Conservation (phyloP, 768 basidiomycete genomes). For the Agrocybe chaxingu region DNA sequence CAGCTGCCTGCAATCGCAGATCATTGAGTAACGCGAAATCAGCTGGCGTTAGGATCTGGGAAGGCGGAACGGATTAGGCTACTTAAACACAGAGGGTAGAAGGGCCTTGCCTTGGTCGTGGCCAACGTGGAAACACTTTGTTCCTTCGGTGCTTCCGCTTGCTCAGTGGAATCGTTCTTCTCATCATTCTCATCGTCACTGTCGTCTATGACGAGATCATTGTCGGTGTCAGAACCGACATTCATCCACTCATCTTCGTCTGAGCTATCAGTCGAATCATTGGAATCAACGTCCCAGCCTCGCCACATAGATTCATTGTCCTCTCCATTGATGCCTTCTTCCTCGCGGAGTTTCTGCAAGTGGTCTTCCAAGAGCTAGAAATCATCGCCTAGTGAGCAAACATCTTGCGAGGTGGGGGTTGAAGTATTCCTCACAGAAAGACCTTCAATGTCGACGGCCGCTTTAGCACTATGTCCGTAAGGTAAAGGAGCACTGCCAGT, state of each 20-base stretch:
- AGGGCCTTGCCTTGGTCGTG: conserved; percentile 66
- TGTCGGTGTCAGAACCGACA: conserved; percentile 70
- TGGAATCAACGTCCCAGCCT: conserved; percentile 85
- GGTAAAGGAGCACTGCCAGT: conserved; percentile 65
- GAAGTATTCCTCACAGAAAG: conserved; percentile 58
- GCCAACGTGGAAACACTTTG: conserved; percentile 62
- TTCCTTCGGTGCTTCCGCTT: conserved; percentile 13
- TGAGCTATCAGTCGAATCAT: conserved; percentile 49
- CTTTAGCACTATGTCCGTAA: conserved; percentile 76
- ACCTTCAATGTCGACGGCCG: conserved; percentile 86
- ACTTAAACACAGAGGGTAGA: background rate
- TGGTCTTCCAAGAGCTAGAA: conserved; percentile 85
- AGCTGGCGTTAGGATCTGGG: conserved; percentile 92
- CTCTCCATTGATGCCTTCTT: conserved; percentile 51
- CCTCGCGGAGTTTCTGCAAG: conserved; percentile 65
- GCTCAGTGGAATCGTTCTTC: conserved; percentile 23
- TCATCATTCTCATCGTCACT: conserved; percentile 67
- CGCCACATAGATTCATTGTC: conserved; percentile 76
- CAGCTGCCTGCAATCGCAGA: conserved; percentile 76
- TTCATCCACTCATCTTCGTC: conserved; percentile 77
- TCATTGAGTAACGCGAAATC: conserved; percentile 93
- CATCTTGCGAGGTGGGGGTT: background rate
- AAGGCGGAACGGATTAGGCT: background rate
- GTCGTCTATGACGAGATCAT: conserved; percentile 77
- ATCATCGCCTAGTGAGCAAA: background rate